Percentiles rank a stretch among this genome's conserved stretches.
These are phyloP conservation scores for Corylus avellana DNA, from an alignment of 306 rosid genomes.

Conservation along the genomic window DNA sequence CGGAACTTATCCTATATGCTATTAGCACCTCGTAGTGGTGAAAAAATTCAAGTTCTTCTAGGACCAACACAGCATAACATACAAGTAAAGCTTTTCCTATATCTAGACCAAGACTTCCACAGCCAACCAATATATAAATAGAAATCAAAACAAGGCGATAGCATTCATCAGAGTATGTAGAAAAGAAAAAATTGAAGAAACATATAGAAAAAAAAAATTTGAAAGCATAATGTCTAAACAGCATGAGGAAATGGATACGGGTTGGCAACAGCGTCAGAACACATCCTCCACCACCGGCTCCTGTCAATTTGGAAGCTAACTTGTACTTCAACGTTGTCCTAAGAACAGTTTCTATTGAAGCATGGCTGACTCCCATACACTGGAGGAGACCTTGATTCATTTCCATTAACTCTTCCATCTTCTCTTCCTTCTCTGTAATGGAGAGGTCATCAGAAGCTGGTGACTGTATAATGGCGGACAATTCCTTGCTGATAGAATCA, in stretches of 20 bases:
- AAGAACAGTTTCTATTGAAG: constrained; percentile 83
- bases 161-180: background rate
- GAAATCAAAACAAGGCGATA: background rate
- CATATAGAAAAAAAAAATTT: constrained; percentile 2
- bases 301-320: constrained; percentile 87
- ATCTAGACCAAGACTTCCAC: background rate
- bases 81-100: background rate
- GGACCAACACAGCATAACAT: background rate
- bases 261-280: constrained; percentile 91
- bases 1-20: background rate
- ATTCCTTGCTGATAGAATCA: constrained; percentile 81
- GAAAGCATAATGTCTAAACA: constrained; percentile 23
- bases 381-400: constrained; percentile 98
- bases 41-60: background rate
- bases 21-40: background rate
- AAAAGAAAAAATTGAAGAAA: constrained; percentile 1
- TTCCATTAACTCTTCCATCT: constrained; percentile 84
- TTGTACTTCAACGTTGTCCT: constrained; percentile 81
- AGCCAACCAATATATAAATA: background rate
- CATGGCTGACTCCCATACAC: constrained; percentile 91
- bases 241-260: constrained; percentile 65
- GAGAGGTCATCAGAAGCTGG: constrained; percentile 53
- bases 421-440: constrained; percentile 71
- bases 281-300: constrained; percentile 99
- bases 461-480: constrained; percentile 68